Evolutionary conservation across 345 rosid genomes (phyloP), one percentile per base, ranked within the genome.

Genomic region (Moricandia arvensis): DNA sequence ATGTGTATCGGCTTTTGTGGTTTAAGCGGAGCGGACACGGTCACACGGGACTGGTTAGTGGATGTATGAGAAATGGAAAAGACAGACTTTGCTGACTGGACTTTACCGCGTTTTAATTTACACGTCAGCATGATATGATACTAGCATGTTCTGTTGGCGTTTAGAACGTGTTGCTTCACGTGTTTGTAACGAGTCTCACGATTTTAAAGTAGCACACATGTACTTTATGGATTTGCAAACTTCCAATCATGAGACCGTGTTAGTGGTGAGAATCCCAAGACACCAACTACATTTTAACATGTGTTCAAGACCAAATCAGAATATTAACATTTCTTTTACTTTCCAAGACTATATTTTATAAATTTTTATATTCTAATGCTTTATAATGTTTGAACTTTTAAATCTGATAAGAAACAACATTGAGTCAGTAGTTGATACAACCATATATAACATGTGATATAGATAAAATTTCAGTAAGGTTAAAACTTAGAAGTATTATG

Each of bases 1-100:
- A 3, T 21, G 3, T 24, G n/a, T 58, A 17, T 18, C 1, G 77
- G 68, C 30, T 26, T 58, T 18, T 15, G n/a, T 9, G 18, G 54
- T 12, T 12, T 7, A 73, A 70, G 66, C 78, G 81, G 74, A 62
- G 61, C 78, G 81, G 69, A 68, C 66, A 51, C 53, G 33, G 13
- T 29, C 24, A 62, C 75, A 55, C 75, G 71, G 3, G 29, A 51
- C 41, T 49, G 37, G 8, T 41, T 60, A 3, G 18, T 24, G 55
- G 55, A 51, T 49, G 63, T 43, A 41, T 37, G 27, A 58, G 31
- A 63, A 7, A 7, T 43, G 1, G 59, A 55, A 65, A 71, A 11
- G 61, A 33, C 72, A 63, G 13, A 63, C 21, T 58, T 58, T 18
- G 24, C 66, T 64, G 71, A 43, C 51, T 37, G 30, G 24, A 35